Conservation (phyloP, 2,329 filamentous ascomycete genomes). For the Talaromyces amestolkiae region DNA sequence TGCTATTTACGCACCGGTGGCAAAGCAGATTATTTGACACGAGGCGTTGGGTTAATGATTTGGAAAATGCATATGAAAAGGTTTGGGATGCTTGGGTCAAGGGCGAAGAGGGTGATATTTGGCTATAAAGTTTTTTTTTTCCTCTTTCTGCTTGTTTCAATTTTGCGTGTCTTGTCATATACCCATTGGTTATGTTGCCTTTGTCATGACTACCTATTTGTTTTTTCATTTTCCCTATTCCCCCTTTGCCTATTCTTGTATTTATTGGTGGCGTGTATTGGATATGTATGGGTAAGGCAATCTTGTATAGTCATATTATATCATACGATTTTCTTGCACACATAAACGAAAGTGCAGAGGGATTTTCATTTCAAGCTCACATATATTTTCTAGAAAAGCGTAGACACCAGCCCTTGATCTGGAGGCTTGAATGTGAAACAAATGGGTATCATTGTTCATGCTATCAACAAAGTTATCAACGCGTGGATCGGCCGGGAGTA, state of each 20-base stretch:
- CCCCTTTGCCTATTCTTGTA: not conserved
- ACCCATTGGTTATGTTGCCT: slow-evolving; percentile 18
- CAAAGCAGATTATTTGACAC: slow-evolving; percentile 88
- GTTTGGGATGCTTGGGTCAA: slow-evolving; percentile 86
- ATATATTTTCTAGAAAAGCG: too few species aligned
- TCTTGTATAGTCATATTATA: slow-evolving; percentile 1
- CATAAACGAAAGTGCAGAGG: not conserved
- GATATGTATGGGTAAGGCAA: slow-evolving; percentile 2
- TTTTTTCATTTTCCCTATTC: slow-evolving; percentile 8
- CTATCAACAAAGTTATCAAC: not conserved
- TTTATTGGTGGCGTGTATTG: not conserved
- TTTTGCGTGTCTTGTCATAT: slow-evolving; percentile 14
- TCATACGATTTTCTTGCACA: not conserved
- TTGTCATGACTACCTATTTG: slow-evolving; percentile 10
- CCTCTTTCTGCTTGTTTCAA: not conserved
- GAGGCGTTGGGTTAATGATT: slow-evolving; percentile 79
- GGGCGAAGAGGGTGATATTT: slow-evolving; percentile 89
- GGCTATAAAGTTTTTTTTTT: slow-evolving; percentile 52
- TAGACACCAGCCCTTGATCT: too few species aligned
- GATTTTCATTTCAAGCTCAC: not conserved
- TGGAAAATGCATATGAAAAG: slow-evolving; percentile 83
- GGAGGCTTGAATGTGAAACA: not conserved
- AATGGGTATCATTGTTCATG: not conserved
- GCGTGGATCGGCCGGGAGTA: not conserved
- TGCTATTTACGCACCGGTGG: slow-evolving; percentile 83